Evolutionary conservation across 2,329 filamentous ascomycete genomes (phyloP).

Genomic region (Biscogniauxia marginata): DNA sequence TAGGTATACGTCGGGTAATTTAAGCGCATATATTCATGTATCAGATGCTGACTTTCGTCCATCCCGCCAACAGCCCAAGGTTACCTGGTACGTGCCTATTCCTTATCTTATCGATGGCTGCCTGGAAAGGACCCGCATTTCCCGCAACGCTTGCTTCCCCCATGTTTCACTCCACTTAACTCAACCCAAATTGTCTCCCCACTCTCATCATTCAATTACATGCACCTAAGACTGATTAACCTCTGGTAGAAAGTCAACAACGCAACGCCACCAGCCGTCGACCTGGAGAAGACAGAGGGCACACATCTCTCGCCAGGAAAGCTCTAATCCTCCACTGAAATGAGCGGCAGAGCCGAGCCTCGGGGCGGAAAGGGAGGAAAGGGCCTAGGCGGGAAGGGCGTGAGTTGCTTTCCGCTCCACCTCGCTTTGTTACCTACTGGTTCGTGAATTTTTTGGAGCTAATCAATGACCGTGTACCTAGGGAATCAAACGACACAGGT

Average conservation of each 20-base stretch:
- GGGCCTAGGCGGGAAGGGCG: constrained; percentile 28
- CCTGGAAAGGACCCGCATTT: neutral
- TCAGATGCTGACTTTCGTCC: neutral
- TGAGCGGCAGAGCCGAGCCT: constrained; percentile 12
- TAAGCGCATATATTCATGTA: too few species aligned
- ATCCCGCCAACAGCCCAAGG: neutral
- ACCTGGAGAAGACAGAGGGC: neutral
- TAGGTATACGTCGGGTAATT: too few species aligned
- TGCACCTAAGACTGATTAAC: too few species aligned
- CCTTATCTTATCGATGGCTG: neutral
- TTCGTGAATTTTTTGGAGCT: constrained; percentile 2
- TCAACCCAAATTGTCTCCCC: neutral
- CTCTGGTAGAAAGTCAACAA: neutral
- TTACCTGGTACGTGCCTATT: too few species aligned
- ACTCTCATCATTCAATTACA: neutral
- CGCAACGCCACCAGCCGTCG: neutral
- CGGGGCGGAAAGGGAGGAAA: constrained; percentile 21
- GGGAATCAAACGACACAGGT: constrained; percentile 30
- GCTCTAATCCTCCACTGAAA: neutral
- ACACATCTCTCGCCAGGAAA: neutral
- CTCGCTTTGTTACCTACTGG: neutral
- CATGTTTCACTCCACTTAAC: neutral
- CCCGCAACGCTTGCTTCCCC: neutral
- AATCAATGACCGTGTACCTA: constrained; percentile 11
- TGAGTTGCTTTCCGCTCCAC: constrained; percentile 15